Evolutionary conservation across 2,329 filamentous ascomycete species (phyloP), one percentile per base, ranked within the genome.

Genomic region (Aspergillus melleus): DNA sequence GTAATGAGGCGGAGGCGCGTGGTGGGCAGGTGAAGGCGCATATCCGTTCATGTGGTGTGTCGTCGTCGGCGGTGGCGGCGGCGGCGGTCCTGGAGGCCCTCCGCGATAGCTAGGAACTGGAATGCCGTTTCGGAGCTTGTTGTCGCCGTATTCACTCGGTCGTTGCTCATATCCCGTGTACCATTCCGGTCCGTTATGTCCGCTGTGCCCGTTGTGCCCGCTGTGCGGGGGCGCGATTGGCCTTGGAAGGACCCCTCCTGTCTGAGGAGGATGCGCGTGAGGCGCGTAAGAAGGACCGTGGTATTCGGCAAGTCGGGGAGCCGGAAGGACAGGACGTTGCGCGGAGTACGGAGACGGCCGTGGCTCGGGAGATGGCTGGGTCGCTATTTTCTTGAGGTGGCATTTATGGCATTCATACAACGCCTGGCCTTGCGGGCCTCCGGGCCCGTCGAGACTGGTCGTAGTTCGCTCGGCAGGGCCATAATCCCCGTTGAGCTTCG

Each of bases 351-450:
- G 71, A 39, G 74, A 74, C 24, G 71, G 71, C 20, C 71, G 70
- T 42, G 70, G 69, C 58, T 77, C 76, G 1, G 74, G 68, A 36
- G 69, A 69, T 29, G 71, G 68, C 54, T 69, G 67, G 11, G 72
- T 63, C 4, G 71, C 64, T 19, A 66, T 63, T 59, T 83, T 83
- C 30, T 77, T 82, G 64, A 79, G 72, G 66, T 84, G 81, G 63
- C 90, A 93, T 73, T 91, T 90, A 76, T 93, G 90, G 68, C 90
- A 93, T 74, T 92, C 88, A 64, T 86, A 89, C 62, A 82, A 83
- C 30, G 83, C 61, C 66, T 74, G 67, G 16, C 46, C 42, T 19
- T 19, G 46, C 20, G 49, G 52, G 19, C 26, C 36, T 12, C 20
- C 39, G 50, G 59, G 53, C 9, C 54, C 61, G 16, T 65, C 62